phyloP scores from a whole-genome alignment of 352 stramenopile species.

The Aphanomyces stellatus region DNA sequence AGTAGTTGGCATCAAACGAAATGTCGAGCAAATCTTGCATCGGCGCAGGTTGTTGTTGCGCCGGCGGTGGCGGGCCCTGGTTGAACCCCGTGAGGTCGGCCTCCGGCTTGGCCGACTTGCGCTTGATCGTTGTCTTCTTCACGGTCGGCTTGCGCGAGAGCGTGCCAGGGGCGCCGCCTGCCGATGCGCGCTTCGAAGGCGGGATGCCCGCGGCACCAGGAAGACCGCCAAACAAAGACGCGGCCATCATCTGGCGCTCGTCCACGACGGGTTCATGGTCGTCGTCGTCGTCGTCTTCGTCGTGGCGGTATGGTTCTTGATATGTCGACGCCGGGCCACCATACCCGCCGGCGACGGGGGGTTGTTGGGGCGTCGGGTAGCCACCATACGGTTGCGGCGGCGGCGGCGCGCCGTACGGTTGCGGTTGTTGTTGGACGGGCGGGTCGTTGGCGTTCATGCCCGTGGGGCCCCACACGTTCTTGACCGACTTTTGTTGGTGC shows the following conservation, averaged over 20 bases:
- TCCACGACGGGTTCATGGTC: constrained; percentile 51
- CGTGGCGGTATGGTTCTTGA: constrained; percentile 25
- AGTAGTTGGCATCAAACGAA: constrained; percentile 51
- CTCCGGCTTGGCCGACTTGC: constrained; percentile 12
- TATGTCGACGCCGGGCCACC: constrained; percentile 17
- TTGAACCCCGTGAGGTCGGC: constrained; percentile 6
- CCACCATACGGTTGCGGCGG: constrained; percentile 28
- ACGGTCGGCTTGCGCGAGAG: constrained; percentile 18
- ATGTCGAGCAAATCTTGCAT: constrained; percentile 82
- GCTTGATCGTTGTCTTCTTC: constrained; percentile 13
- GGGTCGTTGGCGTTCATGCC: constrained; percentile 41
- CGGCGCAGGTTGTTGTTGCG: constrained; percentile 27
- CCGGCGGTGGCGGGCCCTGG: constrained; percentile 26
- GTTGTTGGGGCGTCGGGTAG: constrained; percentile 23
- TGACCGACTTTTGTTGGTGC: constrained; percentile 43
- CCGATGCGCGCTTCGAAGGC: constrained; percentile 17
- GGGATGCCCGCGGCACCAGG: constrained; percentile 45
- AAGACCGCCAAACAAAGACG: constrained; percentile 95
- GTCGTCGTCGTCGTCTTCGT: constrained; percentile 34
- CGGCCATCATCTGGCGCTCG: constrained; percentile 85
- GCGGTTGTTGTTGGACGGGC: constrained; percentile 14
- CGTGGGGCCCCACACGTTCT: constrained; percentile 82
- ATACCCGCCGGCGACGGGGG: constrained; percentile 19
- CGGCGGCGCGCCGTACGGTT: not conserved
- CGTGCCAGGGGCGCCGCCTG: not conserved